These are phyloP conservation scores for Silene latifolia DNA, from an alignment of 148 eudicot genomes.

Conservation along the genomic window DNA sequence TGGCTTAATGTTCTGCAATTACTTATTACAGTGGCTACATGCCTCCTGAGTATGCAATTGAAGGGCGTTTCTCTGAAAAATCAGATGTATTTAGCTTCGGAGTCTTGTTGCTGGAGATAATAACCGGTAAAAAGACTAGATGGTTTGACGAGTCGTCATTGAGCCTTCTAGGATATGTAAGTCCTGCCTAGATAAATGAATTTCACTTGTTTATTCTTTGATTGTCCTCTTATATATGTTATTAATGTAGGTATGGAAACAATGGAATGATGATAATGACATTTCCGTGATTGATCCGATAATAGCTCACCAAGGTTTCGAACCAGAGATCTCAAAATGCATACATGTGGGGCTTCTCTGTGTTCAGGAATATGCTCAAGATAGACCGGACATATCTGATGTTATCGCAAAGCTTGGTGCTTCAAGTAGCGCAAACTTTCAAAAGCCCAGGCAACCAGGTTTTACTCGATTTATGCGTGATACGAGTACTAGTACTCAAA, in stretches of 20 bases:
- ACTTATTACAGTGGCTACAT: conserved; percentile 27
- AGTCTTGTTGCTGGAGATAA: conserved; percentile 29
- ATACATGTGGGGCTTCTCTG: conserved; percentile 40
- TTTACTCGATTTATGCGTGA: not conserved
- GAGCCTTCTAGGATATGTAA: conserved; percentile 30
- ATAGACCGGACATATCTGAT: conserved; percentile 34
- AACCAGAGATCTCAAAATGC: conserved; percentile 29
- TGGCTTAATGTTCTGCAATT: not conserved
- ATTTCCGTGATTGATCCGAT: conserved; percentile 26
- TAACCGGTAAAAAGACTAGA: conserved; percentile 24
- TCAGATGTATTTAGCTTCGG: conserved; percentile 34
- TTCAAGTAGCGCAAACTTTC: conserved; percentile 19
- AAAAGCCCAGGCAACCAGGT: conserved; percentile 23
- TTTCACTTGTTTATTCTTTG: not conserved
- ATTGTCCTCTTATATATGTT: not conserved
- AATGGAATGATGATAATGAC: conserved; percentile 27
- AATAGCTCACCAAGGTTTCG: conserved; percentile 6
- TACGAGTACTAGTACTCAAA: not conserved
- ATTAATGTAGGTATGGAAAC: conserved; percentile 30
- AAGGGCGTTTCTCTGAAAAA: conserved; percentile 30
- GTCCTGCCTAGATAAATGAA: not conserved
- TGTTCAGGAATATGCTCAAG: conserved; percentile 29
- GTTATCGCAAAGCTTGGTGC: conserved; percentile 27
- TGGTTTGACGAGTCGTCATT: conserved; percentile 15
- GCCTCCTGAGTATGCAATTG: conserved; percentile 34